Evolutionary conservation across 1,284 basidiomycete species (phyloP).

Genomic region (Sanghuangporus weigelae): DNA sequence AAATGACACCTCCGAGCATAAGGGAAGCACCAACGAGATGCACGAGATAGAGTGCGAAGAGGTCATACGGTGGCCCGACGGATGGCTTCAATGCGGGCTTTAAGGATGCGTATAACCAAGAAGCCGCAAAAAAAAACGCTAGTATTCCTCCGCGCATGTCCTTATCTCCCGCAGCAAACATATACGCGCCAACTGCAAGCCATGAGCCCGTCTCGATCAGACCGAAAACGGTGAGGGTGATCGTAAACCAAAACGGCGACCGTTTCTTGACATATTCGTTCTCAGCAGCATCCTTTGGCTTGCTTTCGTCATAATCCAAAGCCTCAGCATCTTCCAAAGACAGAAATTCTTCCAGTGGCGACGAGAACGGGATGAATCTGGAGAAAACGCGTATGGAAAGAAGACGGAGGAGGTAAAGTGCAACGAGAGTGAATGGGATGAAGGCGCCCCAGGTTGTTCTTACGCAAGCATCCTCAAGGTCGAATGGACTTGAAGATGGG

Average conservation of each 20-base stretch:
- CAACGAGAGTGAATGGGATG: slow-evolving; percentile 46
- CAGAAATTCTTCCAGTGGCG: slow-evolving; percentile 44
- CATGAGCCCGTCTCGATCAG: slow-evolving; percentile 46
- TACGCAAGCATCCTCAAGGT: slow-evolving; percentile 47
- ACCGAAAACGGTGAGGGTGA: slow-evolving; percentile 45
- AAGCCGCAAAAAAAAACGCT: slow-evolving; percentile 35
- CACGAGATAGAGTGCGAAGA: slow-evolving; percentile 46
- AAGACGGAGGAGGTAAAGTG: slow-evolving; percentile 31
- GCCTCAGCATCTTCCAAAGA: slow-evolving; percentile 57
- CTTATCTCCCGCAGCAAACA: slow-evolving; percentile 24
- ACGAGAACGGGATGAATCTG: slow-evolving; percentile 23
- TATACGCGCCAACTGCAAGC: slow-evolving; percentile 43
- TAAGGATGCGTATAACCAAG: slow-evolving; percentile 54
- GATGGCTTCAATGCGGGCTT: slow-evolving; percentile 37
- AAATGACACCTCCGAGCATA: slow-evolving; percentile 44
- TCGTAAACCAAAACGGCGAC: slow-evolving; percentile 48
- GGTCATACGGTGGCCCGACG: slow-evolving; percentile 45
- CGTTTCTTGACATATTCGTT: neutral
- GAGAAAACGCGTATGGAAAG: slow-evolving; percentile 29
- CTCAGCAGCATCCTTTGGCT: neutral
- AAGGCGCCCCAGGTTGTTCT: slow-evolving; percentile 53
- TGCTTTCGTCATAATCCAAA: slow-evolving; percentile 27
- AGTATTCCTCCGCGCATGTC: slow-evolving; percentile 29
- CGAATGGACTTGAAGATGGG: slow-evolving; percentile 26
- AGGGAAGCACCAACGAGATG: slow-evolving; percentile 39